These are phyloP conservation scores for Pistacia integerrima DNA, from an alignment of 345 rosid species.

Conservation along the genomic window DNA sequence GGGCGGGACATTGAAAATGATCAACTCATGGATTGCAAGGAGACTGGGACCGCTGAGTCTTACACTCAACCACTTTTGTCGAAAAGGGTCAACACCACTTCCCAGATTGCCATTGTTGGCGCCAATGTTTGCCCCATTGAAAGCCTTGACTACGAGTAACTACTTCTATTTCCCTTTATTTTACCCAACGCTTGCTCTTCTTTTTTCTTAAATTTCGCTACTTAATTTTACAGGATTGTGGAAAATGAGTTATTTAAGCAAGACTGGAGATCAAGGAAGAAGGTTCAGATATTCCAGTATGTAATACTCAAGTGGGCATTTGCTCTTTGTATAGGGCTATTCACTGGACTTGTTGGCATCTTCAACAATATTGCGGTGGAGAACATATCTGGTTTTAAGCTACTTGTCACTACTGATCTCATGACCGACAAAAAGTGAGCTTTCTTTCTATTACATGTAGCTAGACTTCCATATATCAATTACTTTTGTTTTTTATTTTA, in stretches of 20 bases:
- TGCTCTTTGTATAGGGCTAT: conserved; percentile 34
- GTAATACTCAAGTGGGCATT: conserved; percentile 46
- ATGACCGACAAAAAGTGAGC: conserved; percentile 34
- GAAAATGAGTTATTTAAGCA: conserved; percentile 51
- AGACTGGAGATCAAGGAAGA: conserved; percentile 50
- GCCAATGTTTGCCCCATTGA: conserved; percentile 47
- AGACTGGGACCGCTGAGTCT: conserved; percentile 6
- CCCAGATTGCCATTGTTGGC: conserved; percentile 54
- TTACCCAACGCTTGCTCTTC: not conserved
- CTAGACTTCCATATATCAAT: too few species aligned
- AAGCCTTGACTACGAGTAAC: conserved; percentile 60
- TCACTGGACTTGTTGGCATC: conserved; percentile 40
- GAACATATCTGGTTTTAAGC: conserved; percentile 49
- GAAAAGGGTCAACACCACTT: conserved; percentile 41
- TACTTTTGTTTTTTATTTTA: not conserved
- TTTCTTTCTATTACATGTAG: not conserved
- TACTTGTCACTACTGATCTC: conserved; percentile 34
- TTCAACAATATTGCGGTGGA: conserved; percentile 44
- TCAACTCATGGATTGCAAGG: conserved; percentile 24
- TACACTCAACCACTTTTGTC: conserved; percentile 45
- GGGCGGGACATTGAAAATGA: conserved; percentile 35
- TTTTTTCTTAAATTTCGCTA: not conserved
- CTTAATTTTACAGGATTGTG: conserved; percentile 27
- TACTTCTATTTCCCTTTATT: not conserved
- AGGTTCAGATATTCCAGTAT: conserved; percentile 43